Percentiles rank a stretch among this genome's conserved stretches.
phyloP scores from a whole-genome alignment of 768 basidiomycete species.

The Sporobolomyces phaffii region DNA sequence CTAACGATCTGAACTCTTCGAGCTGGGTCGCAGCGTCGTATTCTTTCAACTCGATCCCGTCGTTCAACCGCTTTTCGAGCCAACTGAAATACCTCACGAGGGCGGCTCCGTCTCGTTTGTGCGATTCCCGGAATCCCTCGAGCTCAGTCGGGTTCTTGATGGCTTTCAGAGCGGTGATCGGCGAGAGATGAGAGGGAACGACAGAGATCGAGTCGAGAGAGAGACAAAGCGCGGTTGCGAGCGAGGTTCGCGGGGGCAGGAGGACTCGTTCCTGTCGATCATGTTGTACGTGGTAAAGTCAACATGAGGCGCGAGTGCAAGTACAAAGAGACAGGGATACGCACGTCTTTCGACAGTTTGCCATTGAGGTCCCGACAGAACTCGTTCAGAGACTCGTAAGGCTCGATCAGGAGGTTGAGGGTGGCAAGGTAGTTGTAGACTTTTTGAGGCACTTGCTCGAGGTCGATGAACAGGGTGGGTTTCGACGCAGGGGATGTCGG shows the following conservation, averaged over 20 bases:
- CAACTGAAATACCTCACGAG: conserved; percentile 78
- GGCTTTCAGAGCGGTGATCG: conserved; percentile 48
- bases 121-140: conserved; percentile 79
- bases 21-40: conserved; percentile 71
- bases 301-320: not conserved
- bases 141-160: conserved; percentile 56
- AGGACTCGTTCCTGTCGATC: conserved; percentile 50
- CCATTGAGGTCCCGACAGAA: conserved; percentile 52
- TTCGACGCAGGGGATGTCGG: conserved; percentile 46
- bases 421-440: conserved; percentile 55
- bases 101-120: conserved; percentile 84
- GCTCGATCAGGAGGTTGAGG: conserved; percentile 56
- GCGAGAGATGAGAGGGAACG: conserved; percentile 42
- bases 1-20: conserved; percentile 73
- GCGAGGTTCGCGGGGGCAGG: conserved; percentile 67
- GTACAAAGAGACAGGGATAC: not conserved
- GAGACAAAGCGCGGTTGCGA: conserved; percentile 74
- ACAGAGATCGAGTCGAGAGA: conserved; percentile 57
- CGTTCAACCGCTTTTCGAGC: conserved; percentile 75
- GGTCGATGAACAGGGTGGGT: conserved; percentile 66
- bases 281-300: not conserved
- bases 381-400: conserved; percentile 64
- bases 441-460: conserved; percentile 52
- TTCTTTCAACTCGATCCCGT: conserved; percentile 58
- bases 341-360: conserved; percentile 46